A percentile compares a stretch with the other conserved stretches of the same genome.
Conservation (phyloP, 108 stramenopile species). For the Asterionellopsis glacialis region DNA sequence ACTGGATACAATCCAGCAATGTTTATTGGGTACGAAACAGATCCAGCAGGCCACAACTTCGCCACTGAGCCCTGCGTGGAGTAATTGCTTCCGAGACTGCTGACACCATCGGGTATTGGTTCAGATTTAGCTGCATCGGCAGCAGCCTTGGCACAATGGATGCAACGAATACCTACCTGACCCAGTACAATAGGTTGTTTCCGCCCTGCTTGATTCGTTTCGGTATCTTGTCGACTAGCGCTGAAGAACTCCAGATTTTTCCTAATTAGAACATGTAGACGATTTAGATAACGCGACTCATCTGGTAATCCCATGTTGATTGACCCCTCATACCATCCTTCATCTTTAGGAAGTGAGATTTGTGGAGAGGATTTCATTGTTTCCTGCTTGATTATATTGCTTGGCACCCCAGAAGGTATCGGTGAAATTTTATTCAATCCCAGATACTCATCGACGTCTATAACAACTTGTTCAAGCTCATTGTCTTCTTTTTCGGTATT, state of each 20-base stretch:
- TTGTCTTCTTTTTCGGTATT: conserved; percentile 9
- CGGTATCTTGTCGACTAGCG: conserved; percentile 26
- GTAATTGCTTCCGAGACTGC: background rate
- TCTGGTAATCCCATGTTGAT: conserved; percentile 32
- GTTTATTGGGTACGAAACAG: conserved; percentile 39
- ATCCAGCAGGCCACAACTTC: conserved; percentile 28
- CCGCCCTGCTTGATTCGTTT: conserved; percentile 16
- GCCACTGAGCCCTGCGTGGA: background rate
- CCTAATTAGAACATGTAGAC: conserved; percentile 30
- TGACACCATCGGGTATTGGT: background rate
- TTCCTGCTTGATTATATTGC: conserved; percentile 3
- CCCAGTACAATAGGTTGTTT: conserved; percentile 29
- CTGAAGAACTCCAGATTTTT: conserved; percentile 45
- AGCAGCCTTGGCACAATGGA: conserved; percentile 43
- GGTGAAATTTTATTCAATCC: conserved; percentile 20
- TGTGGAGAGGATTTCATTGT: background rate
- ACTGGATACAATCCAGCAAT: conserved; percentile 31
- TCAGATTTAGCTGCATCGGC: background rate
- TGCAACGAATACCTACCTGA: conserved; percentile 51
- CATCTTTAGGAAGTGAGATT: conserved; percentile 24
- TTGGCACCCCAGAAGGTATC: conserved; percentile 1
- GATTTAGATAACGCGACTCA: conserved; percentile 26
- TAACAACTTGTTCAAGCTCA: conserved; percentile 13
- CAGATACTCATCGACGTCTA: conserved; percentile 42
- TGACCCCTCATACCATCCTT: conserved; percentile 51